Percentiles rank a stretch among this genome's conserved stretches.
Conservation (phyloP, 768 basidiomycete species). For the Rhodotorula paludigena region DNA sequence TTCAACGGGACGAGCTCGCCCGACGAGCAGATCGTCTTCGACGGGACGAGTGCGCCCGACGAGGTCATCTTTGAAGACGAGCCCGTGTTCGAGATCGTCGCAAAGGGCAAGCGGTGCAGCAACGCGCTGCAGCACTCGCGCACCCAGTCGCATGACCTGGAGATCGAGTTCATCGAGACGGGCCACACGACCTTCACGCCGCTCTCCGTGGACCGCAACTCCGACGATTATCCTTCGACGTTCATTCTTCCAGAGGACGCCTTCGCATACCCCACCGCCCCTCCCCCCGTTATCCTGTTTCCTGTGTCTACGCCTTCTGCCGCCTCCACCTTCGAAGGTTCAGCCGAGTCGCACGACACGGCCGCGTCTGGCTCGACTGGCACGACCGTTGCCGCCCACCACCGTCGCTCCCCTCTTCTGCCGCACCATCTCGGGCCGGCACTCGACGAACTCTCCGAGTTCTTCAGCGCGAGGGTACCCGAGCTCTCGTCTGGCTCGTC, state of each 20-base stretch:
- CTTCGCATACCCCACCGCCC: neutral
- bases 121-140: neutral
- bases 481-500: neutral
- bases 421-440: conserved; percentile 11
- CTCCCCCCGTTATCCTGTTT: neutral
- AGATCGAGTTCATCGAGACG: conserved; percentile 36
- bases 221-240: neutral
- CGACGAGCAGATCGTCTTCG: neutral
- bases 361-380: neutral
- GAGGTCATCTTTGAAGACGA: neutral
- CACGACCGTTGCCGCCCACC: neutral
- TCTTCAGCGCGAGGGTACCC: conserved; percentile 16
- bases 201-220: neutral
- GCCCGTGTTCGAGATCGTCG: too few relatives aligned
- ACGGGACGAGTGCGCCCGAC: neutral
- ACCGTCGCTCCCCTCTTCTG: conserved; percentile 3
- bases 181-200: conserved; percentile 33
- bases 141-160: conserved; percentile 14
- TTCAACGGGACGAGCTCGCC: neutral
- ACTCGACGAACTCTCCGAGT: conserved; percentile 34
- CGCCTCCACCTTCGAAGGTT: neutral
- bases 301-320: neutral
- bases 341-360: neutral
- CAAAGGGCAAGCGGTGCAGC: neutral
- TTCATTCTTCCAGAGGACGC: conserved; percentile 18